Base-by-base conservation (phyloP, 441 rosid genomes). In the Arabidopsis lyrata region DNA sequence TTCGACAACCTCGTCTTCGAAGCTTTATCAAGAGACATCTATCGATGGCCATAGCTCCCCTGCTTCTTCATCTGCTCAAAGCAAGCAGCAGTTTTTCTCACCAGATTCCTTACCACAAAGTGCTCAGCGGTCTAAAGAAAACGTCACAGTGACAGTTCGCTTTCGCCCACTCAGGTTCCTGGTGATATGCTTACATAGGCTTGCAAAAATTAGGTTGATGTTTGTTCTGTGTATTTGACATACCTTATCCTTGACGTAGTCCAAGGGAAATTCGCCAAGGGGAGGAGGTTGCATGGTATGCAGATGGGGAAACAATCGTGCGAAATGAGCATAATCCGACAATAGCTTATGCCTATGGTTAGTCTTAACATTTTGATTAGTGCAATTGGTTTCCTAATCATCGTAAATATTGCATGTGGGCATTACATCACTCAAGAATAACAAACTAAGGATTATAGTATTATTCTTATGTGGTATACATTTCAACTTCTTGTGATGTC, bases 231-330 rank as follows among this genome's bases (percentile, higher is more conserved):
- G 58, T 57, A 52, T 68, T 71, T 84, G 65, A 72, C 50, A 65
- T 47, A 13, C 22, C 66, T 73, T 48, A 42, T 82, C 55, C 44
- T 68, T 78, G 68, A 62, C 38, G 68, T 73, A 95, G 99, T 83
- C 99, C 96, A n/a, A 85, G 97, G 82, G 99, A 96, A 84, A 93
- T 93, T 78, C 97, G 98, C 55, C 96, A 81, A 70, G 99, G 99
- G 14, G 99, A 93, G 83, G 99, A 93, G 88, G 87, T 96, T 83
- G 95, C 99, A 15, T 95, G 99, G 99, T 95, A 95, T 70, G 98
- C 99, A 0, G 99, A 95, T 70, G 98, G 99, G 60, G 97, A 95
- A 85, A 91, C 98, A 44, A 86, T 95, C 53, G 86, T 95, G 53
- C 85, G 98, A 59, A 93, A 84, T 58, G 99, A 95, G 78, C 89